These are phyloP conservation scores for Pleurotus platypus DNA, from an alignment of 768 basidiomycete genomes.

Conservation along the genomic window DNA sequence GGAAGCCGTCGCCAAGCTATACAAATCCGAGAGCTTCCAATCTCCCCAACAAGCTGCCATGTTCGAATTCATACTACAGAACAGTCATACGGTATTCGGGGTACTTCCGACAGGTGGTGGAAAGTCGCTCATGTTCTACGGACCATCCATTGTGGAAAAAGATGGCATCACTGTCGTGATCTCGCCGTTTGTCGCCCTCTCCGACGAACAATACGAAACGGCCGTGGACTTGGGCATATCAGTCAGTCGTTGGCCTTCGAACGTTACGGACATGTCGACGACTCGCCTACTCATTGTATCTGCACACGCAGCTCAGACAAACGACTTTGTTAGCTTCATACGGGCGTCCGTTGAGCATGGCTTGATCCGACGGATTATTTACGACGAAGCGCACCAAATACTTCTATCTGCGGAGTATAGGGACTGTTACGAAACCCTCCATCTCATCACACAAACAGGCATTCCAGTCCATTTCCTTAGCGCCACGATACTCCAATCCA, in stretches of 20 bases:
- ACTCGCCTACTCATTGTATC: slow-evolving; percentile 3
- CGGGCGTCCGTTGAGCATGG: neutral
- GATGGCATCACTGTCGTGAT: slow-evolving; percentile 3
- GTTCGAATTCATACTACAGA: neutral
- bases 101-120: slow-evolving; percentile 8
- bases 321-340: neutral
- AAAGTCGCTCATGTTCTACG: slow-evolving; percentile 6
- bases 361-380: neutral
- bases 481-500: neutral
- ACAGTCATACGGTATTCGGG: neutral
- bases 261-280: neutral
- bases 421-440: neutral
- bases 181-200: slow-evolving; percentile 1
- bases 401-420: neutral
- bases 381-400: slow-evolving; percentile 9
- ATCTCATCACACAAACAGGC: neutral
- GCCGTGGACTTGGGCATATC: neutral
- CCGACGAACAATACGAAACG: neutral
- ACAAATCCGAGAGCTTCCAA: too few species aligned
- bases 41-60: neutral
- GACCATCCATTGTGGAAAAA: neutral
- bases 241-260: neutral
- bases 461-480: neutral
- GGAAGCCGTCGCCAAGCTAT: too few species aligned
- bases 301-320: slow-evolving; percentile 1